phyloP scores from a whole-genome alignment of 768 basidiomycete species.

The Termitomyces sp. region DNA sequence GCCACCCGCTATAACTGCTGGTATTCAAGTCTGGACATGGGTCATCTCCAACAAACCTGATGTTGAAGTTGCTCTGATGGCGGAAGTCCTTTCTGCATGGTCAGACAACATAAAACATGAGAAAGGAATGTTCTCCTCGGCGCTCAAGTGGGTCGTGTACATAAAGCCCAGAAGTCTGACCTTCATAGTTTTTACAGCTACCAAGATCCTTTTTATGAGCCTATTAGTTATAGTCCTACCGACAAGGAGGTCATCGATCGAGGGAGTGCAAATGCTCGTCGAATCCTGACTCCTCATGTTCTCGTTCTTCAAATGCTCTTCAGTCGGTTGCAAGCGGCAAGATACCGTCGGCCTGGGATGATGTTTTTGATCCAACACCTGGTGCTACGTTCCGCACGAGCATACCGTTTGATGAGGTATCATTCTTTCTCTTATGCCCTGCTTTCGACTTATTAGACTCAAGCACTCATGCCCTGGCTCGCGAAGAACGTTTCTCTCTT shows the following conservation, averaged over 20 bases:
- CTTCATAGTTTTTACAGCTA: constrained; percentile 46
- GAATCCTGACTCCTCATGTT: constrained; percentile 77
- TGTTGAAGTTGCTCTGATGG: constrained; percentile 78
- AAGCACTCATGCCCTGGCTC: constrained; percentile 89
- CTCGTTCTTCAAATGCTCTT: constrained; percentile 84
- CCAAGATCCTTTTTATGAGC: constrained; percentile 81
- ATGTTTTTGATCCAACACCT: constrained; percentile 83
- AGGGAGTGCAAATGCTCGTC: constrained; percentile 60
- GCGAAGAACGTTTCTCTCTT: constrained; percentile 87
- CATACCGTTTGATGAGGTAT: constrained; percentile 72
- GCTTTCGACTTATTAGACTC: constrained; percentile 1
- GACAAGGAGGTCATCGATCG: constrained; percentile 81
- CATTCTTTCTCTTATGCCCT: constrained; percentile 4
- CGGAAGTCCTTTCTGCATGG: constrained; percentile 88
- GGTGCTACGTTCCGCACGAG: constrained; percentile 74
- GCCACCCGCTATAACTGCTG: constrained; percentile 78
- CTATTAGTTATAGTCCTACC: constrained; percentile 86
- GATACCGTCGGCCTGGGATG: constrained; percentile 79
- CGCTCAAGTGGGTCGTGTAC: constrained; percentile 63
- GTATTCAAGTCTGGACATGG: constrained; percentile 97
- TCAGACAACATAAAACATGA: constrained; percentile 69
- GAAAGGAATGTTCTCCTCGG: constrained; percentile 79
- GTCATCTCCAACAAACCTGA: constrained; percentile 81
- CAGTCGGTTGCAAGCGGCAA: constrained; percentile 89
- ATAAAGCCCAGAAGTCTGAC: neutral